Conservation (phyloP, 192 early-diverging fungal genomes). For the Allomyces javanicus region DNA sequence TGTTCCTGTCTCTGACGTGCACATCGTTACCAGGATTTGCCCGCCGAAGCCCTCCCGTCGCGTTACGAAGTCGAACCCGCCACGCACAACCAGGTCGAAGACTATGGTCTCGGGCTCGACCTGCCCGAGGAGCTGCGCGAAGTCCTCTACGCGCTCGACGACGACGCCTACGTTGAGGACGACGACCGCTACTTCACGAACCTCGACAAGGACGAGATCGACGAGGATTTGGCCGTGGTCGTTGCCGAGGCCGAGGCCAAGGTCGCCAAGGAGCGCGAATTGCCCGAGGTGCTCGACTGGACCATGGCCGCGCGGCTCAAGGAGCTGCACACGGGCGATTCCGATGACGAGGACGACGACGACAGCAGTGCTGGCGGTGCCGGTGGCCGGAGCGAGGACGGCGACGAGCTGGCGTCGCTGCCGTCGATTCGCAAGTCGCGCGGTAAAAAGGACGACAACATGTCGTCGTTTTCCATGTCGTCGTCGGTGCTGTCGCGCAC, state of each 20-base stretch:
- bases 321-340: background rate
- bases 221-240: constrained; percentile 31
- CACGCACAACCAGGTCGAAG: no score
- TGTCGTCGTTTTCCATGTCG: constrained; percentile 55
- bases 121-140: constrained; percentile 70
- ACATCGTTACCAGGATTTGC: constrained; percentile 14
- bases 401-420: background rate
- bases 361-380: constrained; percentile 26
- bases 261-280: constrained; percentile 21
- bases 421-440: background rate
- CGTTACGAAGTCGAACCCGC: constrained; percentile 26
- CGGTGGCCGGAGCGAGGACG: background rate
- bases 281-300: constrained; percentile 20
- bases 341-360: constrained; percentile 10
- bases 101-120: constrained; percentile 29
- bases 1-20: no score
- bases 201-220: constrained; percentile 45
- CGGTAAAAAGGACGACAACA: constrained; percentile 13
- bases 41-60: constrained; percentile 57
- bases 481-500: constrained; percentile 88
- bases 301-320: constrained; percentile 1
- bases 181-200: constrained; percentile 53
- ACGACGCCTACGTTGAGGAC: constrained; percentile 68
- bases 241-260: constrained; percentile 22
- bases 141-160: constrained; percentile 80